phyloP scores from a whole-genome alignment of 2,329 filamentous ascomycete species.

The Colletotrichum tofieldiae region DNA sequence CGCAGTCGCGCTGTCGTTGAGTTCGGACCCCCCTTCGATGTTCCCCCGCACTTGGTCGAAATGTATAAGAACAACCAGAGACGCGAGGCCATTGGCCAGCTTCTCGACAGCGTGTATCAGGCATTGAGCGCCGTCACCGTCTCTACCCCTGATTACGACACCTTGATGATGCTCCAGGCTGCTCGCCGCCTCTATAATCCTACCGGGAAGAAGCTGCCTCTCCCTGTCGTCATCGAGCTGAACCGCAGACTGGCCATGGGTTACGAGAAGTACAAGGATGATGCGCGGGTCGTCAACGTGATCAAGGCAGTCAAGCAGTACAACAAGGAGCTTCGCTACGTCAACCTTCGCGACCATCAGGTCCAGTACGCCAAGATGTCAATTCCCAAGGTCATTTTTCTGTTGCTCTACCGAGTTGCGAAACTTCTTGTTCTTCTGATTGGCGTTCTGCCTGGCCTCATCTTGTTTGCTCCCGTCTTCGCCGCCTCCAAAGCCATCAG shows the following conservation, averaged over 20 bases:
- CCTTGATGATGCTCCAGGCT: conserved; percentile 96
- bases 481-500: conserved; percentile 88
- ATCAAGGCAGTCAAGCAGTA: conserved; percentile 85
- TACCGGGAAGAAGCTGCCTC: conserved; percentile 91
- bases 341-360: conserved; percentile 94
- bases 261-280: conserved; percentile 93
- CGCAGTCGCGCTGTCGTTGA: conserved; percentile 95
- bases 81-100: conserved; percentile 87
- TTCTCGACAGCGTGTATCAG: conserved; percentile 90
- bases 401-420: conserved; percentile 83
- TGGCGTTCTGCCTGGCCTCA: conserved; percentile 86
- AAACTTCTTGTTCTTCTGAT: conserved; percentile 85
- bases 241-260: conserved; percentile 93
- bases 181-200: conserved; percentile 94
- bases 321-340: conserved; percentile 87
- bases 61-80: conserved; percentile 88
- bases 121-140: conserved; percentile 91
- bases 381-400: conserved; percentile 80
- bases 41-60: conserved; percentile 85
- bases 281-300: conserved; percentile 84
- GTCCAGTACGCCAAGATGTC: conserved; percentile 92
- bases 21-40: conserved; percentile 91
- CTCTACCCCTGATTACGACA: conserved; percentile 94
- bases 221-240: conserved; percentile 93
- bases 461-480: conserved; percentile 92